Percentiles rank a stretch among this genome's conserved stretches.
These are phyloP conservation scores for Aphanomyces astaci DNA, from an alignment of 352 stramenopile genomes.

Conservation along the genomic window DNA sequence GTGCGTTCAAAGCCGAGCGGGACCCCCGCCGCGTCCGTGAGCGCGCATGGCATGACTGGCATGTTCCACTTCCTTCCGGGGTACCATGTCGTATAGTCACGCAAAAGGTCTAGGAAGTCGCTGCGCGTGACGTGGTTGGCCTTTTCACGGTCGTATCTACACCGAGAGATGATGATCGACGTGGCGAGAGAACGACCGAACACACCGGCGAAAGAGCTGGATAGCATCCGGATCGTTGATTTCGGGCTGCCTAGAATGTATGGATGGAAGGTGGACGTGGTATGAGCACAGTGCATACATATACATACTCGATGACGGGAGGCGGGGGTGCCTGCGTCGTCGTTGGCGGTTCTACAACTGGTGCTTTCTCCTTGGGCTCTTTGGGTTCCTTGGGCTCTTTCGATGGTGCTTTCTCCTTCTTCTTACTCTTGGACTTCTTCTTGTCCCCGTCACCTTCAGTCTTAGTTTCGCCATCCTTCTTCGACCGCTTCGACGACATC, in stretches of 20 bases:
- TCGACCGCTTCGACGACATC: constrained; percentile 13
- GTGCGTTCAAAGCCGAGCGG: constrained; percentile 64
- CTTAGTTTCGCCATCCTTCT: constrained; percentile 1
- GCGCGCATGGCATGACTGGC: constrained; percentile 37
- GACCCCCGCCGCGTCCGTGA: constrained; percentile 56
- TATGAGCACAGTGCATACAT: neutral
- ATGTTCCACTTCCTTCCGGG: constrained; percentile 21
- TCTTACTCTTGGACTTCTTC: constrained; percentile 6
- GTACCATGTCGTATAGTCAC: constrained; percentile 45
- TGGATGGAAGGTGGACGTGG: neutral
- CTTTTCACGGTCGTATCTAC: constrained; percentile 50
- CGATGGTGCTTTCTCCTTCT: constrained; percentile 11
- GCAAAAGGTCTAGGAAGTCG: constrained; percentile 64
- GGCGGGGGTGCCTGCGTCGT: neutral
- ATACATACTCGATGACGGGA: too few species aligned
- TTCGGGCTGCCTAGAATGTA: constrained; percentile 2
- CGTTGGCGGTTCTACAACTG: neutral
- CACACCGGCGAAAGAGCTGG: constrained; percentile 56
- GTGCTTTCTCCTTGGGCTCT: neutral
- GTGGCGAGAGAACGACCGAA: neutral
- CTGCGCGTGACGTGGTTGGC: constrained; percentile 41
- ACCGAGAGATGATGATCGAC: neutral
- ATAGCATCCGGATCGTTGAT: constrained; percentile 49
- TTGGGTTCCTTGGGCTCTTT: neutral
- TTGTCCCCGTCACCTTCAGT: constrained; percentile 4